These are phyloP conservation scores for Ogataea trehaloabstinens DNA, from an alignment of 805 yeast genomes.

Conservation along the genomic window DNA sequence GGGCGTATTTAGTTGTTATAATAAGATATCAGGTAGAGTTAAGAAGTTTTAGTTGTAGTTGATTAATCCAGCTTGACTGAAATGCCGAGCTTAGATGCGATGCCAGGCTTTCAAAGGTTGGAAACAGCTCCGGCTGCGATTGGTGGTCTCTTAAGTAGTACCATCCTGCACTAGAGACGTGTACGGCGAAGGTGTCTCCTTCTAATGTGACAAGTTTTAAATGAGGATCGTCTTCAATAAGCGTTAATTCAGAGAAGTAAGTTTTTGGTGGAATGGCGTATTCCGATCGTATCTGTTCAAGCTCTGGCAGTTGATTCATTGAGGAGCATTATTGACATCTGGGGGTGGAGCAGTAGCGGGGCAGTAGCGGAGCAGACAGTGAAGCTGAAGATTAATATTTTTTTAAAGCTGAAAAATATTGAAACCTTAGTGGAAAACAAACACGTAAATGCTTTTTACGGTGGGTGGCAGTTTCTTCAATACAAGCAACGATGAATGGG, in stretches of 20 bases:
- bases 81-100: slow-evolving; percentile 14
- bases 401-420: too few relatives aligned
- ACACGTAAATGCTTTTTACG: background rate
- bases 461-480: background rate
- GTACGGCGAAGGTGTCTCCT: slow-evolving; percentile 8
- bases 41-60: slow-evolving; percentile 9
- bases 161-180: slow-evolving; percentile 30
- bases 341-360: too few relatives aligned
- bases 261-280: slow-evolving; percentile 7
- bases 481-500: slow-evolving; percentile 10
- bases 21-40: slow-evolving; percentile 1
- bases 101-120: slow-evolving; percentile 32
- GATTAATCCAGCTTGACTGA: slow-evolving; percentile 17
- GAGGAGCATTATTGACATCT: too few relatives aligned
- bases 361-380: too few relatives aligned
- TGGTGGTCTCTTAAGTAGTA: slow-evolving; percentile 7
- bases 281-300: slow-evolving; percentile 13
- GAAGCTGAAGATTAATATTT: too few relatives aligned
- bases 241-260: slow-evolving; percentile 8
- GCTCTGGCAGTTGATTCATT: slow-evolving; percentile 15
- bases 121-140: slow-evolving; percentile 8
- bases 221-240: slow-evolving; percentile 1
- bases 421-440: too few relatives aligned
- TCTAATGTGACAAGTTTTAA: slow-evolving; percentile 18
- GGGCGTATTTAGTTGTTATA: slow-evolving; percentile 34